Evolutionary conservation across 768 basidiomycete genomes (phyloP), one percentile per base, ranked within the genome.

Genomic region (Boletus sensibilis): DNA sequence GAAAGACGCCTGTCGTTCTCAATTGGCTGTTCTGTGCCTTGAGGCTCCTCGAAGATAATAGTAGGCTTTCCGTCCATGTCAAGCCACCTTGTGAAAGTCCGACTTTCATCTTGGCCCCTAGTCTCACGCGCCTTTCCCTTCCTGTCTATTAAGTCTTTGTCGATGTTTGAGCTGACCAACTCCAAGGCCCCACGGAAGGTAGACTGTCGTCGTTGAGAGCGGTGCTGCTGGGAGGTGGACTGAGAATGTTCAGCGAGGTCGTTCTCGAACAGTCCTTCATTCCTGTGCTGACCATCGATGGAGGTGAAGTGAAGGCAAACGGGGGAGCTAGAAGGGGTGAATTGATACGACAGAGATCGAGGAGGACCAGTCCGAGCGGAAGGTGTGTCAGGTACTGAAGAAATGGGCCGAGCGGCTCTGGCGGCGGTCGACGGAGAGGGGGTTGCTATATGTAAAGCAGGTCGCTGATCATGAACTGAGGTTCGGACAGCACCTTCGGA

Each of bases 361-460:
- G 88, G 89, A 33, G 88, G 87, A 13, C 88, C 89, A 5, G 88
- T 90, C 50, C 88, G 77, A 47, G 75, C 74, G 7, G 86, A 82
- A 25, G 89, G 88, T 0, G 86, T 84, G 47, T 69, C 60, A 34
- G 60, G 70, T 2, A 61, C 43, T 21, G 61, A 38, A 16, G 52
- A 12, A 5, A 51, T 20, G 37, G 60, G 52, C 50, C 59, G 57
- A 39, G 27, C 42, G 13, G 44, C 29, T 14, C 52, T 61, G n/a
- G 23, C 34, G 7, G 57, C n/a, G 11, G 48, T 7, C 13, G 55
- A 56, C 42, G 51, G 43, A 33, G 60, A 52, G 4, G 52, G 20
- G n/a, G 61, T 60, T n/a, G 55, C 48, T 52, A 60, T 48, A n/a
- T 59, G 58, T 29, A 65, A 51, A 1, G 46, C 29, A 27, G 60